Evolutionary conservation across 1,284 basidiomycete genomes (phyloP), one percentile per base, ranked within the genome.

Genomic region (Crucibulum parvulum): DNA sequence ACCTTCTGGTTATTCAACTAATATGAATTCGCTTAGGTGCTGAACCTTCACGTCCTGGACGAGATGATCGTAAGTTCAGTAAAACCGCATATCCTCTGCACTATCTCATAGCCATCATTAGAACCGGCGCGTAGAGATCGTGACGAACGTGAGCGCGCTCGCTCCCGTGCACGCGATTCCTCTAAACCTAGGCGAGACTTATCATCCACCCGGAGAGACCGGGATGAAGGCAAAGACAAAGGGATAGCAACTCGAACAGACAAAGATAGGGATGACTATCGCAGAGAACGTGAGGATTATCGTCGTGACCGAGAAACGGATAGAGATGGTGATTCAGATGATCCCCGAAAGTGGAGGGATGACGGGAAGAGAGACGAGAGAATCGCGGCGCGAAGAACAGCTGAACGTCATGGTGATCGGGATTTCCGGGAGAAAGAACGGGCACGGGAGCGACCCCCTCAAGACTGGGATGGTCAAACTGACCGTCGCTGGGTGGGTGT

Each of bases 311-410:
- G 80, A 58, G 81, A 83, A 60, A 69, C 71, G 53, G 84, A 86
- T 37, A 71, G 76, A 46, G 80, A 89, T 37, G 75, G 70, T 15
- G 86, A 86, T 18, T 58, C 60, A 8, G 89, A 90, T 50, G 89
- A 92, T 64, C 76, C 87, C 34, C 80, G 90, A 55, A 82, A 87
- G 58, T 92, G 90, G 90, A 81, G 89, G 66, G 90, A 92, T 66
- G 90, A 92, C 66, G 90, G 91, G n/a, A 90, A 85, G 69, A 81
- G 91, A 53, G 90, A 92, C 47, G 90, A 92, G 67, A 79, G 91
- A 36, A 70, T 91, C 55, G 82, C 86, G 53, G 79, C 84, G n/a
- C 79, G 87, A 59, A 84, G 89, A 55, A 84, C 85, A 55, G 84
- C 85, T 56, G 75, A 74, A 36, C 69, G 69, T 43, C 61, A 66